Conservation (phyloP, 2,329 filamentous ascomycete genomes). For the Beauveria sp. region DNA sequence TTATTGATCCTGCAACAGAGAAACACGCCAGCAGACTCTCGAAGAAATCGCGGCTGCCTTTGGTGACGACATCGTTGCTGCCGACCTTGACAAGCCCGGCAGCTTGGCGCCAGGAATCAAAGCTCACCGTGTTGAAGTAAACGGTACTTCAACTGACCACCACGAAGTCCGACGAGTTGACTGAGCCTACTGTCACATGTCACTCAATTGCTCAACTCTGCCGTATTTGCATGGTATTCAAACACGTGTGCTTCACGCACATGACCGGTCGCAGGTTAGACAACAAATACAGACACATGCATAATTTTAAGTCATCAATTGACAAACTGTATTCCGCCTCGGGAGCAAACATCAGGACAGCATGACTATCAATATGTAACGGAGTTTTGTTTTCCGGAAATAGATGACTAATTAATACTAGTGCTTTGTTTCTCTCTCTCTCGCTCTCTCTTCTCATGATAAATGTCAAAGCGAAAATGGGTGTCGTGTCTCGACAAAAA, state of each 20-base stretch:
- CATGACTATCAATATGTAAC: no score
- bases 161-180: background rate
- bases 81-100: background rate
- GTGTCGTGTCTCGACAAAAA: background rate
- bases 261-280: no score
- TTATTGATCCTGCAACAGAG: slow-evolving; percentile 15
- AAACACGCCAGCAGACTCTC: slow-evolving; percentile 39
- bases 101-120: background rate
- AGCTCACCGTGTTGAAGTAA: background rate
- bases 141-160: background rate
- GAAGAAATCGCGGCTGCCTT: slow-evolving; percentile 42
- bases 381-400: no score
- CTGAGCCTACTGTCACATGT: no score
- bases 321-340: no score
- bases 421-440: background rate
- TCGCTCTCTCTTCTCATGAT: background rate
- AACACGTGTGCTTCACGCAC: no score
- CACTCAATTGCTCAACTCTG: no score
- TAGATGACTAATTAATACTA: background rate
- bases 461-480: background rate
- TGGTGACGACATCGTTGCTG: slow-evolving; percentile 34
- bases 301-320: no score
- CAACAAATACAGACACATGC: no score
- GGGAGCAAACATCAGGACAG: no score
- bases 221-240: no score